A percentile compares a stretch with the other conserved stretches of the same genome.
Evolutionary conservation across 2,329 filamentous ascomycete genomes (phyloP).

Genomic region (Phialemonium atrogriseum): DNA sequence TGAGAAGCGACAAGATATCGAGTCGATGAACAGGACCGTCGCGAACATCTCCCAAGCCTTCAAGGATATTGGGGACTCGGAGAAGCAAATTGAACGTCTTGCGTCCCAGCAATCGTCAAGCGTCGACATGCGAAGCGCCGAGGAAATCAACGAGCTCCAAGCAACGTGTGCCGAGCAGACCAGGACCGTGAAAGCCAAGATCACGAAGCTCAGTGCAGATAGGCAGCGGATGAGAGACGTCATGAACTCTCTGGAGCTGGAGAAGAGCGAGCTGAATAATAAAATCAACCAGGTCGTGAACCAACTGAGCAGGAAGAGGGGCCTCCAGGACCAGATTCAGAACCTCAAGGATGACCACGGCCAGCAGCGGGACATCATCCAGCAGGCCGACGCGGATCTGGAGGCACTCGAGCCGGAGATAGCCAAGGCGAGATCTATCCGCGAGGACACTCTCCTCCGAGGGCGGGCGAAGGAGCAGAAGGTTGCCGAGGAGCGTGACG

Average conservation of each 20-base stretch:
- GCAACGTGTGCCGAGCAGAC: slow-evolving; percentile 59
- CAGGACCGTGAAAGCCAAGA: slow-evolving; percentile 51
- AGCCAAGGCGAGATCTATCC: slow-evolving; percentile 63
- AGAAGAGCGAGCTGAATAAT: slow-evolving; percentile 65
- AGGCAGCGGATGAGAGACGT: slow-evolving; percentile 62
- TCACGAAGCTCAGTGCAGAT: slow-evolving; percentile 59
- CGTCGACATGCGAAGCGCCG: slow-evolving; percentile 58
- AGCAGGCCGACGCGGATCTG: slow-evolving; percentile 63
- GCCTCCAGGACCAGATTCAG: slow-evolving; percentile 62
- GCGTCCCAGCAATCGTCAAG: slow-evolving; percentile 62
- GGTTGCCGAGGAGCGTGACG: slow-evolving; percentile 62
- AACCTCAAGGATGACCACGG: slow-evolving; percentile 60
- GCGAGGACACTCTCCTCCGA: slow-evolving; percentile 67
- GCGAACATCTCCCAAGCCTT: slow-evolving; percentile 65
- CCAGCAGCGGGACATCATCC: slow-evolving; percentile 63
- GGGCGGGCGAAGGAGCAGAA: slow-evolving; percentile 66
- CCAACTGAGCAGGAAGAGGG: slow-evolving; percentile 73
- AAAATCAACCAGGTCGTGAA: slow-evolving; percentile 63
- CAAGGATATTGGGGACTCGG: slow-evolving; percentile 61
- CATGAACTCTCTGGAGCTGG: slow-evolving; percentile 65
- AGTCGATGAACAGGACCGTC: slow-evolving; percentile 69
- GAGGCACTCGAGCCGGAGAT: slow-evolving; percentile 69
- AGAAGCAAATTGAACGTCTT: slow-evolving; percentile 66
- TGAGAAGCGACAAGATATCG: slow-evolving; percentile 44
- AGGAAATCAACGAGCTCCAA: slow-evolving; percentile 77